A percentile compares a stretch with the other conserved stretches of the same genome.
Conservation (phyloP, 176 grass and related monocot species). For the Chrysopogon serrulatus region DNA sequence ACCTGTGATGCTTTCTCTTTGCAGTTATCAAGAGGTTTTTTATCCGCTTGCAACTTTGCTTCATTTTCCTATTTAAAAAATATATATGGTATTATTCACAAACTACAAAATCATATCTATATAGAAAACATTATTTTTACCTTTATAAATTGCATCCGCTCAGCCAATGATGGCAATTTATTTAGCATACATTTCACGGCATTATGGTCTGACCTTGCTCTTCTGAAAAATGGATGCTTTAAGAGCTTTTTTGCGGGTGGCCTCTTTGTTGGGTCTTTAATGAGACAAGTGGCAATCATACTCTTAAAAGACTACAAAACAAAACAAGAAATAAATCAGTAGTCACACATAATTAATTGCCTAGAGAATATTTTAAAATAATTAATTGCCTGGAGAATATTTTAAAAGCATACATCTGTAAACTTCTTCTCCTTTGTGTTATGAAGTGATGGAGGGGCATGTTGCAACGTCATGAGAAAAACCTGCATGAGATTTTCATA, state of each 20-base stretch:
- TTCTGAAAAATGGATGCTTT: slow-evolving; percentile 86
- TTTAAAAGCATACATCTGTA: slow-evolving; percentile 46
- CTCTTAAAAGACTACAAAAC: slow-evolving; percentile 66
- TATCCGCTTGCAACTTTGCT: slow-evolving; percentile 62
- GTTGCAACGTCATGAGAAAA: slow-evolving; percentile 75
- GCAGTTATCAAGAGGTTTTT: slow-evolving; percentile 44
- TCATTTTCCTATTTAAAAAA: slow-evolving; percentile 60
- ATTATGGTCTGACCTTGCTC: slow-evolving; percentile 57
- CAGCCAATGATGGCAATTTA: slow-evolving; percentile 69
- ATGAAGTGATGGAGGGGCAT: slow-evolving; percentile 83
- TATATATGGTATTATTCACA: neutral
- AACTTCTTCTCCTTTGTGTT: slow-evolving; percentile 94
- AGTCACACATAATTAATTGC: neutral
- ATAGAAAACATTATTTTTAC: neutral
- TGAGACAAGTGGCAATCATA: slow-evolving; percentile 83
- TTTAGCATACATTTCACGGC: slow-evolving; percentile 58
- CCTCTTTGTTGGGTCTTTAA: slow-evolving; percentile 85
- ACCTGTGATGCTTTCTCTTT: slow-evolving; percentile 87
- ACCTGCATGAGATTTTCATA: slow-evolving; percentile 39
- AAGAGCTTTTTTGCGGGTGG: slow-evolving; percentile 71
- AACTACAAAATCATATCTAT: neutral
- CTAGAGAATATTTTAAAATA: slow-evolving; percentile 1
- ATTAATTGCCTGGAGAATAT: neutral
- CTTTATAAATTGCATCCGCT: slow-evolving; percentile 62
- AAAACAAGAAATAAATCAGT: neutral